Base-by-base conservation (phyloP, 306 rosid genomes). In the Pyrus communis region DNA sequence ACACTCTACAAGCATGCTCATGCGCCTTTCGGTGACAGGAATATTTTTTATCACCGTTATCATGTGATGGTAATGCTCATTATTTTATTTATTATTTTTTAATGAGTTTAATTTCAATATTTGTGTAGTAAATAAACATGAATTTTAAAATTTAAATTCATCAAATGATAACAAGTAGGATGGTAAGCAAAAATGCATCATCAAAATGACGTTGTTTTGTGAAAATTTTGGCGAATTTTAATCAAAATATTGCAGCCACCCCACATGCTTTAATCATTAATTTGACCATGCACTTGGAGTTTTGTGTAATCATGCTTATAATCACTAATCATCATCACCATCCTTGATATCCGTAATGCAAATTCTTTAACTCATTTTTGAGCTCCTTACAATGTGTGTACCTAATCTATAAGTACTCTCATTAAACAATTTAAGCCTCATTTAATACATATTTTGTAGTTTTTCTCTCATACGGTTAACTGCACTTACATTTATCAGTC, bases 21-120 rank as follows among this genome's bases (percentile, higher is more conserved):
- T 77, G 83, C 69, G 76, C 80, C 88, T 91, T 91, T 91, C 93
- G 97, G 97, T 89, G 96, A 80, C 42, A 0, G 10, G 42, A 38
- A 38, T 1, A 38, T 1, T 38, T 38, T 38, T 38, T 38, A 1
- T 7, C 9, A 35, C 40, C 9, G 40, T 0, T n/a, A n/a, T n/a
- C n/a, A n/a, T n/a, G n/a, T n/a, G 38, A 33, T 38, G 9, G 2
- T 35, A 35, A 7, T 38, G 42, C 42, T 38, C 0, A 38, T 38
- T 35, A 35, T 35, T 33, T 33, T 33, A 33, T 33, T 38, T 38
- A 38, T 38, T 7, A 38, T 38, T 38, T 38, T 38, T 38, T 38
- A 0, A 38, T 38, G 0, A 38, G 9, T 38, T 38, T 38, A 38
- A 38, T 38, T 38, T 38, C 1, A 7, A 38, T 7, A 38, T 38